Evolutionary conservation across 1,284 basidiomycete genomes (phyloP).

Genomic region (Phylloporus sp.): DNA sequence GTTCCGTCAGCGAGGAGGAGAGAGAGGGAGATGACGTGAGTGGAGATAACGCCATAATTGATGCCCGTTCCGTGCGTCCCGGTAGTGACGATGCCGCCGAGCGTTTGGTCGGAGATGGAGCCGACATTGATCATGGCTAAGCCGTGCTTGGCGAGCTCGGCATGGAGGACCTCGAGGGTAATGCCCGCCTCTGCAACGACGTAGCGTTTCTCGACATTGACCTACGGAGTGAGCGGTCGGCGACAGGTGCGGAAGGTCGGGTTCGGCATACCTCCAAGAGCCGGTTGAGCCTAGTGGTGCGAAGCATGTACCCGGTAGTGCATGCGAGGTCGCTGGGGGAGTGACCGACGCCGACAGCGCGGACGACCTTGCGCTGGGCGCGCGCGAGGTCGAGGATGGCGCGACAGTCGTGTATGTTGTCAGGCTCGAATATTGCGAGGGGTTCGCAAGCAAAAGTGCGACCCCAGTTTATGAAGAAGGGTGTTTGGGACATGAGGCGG

Average conservation of each 20-base stretch:
- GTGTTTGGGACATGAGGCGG: neutral
- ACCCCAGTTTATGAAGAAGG: conserved; percentile 73
- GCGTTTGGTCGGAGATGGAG: conserved; percentile 95
- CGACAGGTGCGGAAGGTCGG: neutral
- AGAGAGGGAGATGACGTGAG: conserved; percentile 76
- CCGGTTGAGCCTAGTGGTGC: conserved; percentile 71
- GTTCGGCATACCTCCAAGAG: conserved; percentile 69
- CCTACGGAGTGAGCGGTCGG: conserved; percentile 45
- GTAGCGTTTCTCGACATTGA: conserved; percentile 71
- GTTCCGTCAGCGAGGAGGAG: conserved; percentile 78
- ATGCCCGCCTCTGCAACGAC: conserved; percentile 83
- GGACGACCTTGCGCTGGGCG: conserved; percentile 70
- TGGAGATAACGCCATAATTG: conserved; percentile 82
- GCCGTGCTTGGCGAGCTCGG: conserved; percentile 64
- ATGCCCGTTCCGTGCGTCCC: conserved; percentile 95
- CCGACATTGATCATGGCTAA: conserved; percentile 94
- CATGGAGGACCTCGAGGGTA: conserved; percentile 74
- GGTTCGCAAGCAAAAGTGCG: conserved; percentile 68
- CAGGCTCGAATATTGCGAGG: conserved; percentile 77
- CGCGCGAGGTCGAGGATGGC: conserved; percentile 86
- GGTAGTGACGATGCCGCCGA: conserved; percentile 94
- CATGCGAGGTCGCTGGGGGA: conserved; percentile 93
- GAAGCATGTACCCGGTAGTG: conserved; percentile 82
- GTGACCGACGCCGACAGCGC: conserved; percentile 91
- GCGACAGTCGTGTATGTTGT: conserved; percentile 72